Conservation (phyloP, 169 alveolate genomes). For the Eimeria praecox region DNA sequence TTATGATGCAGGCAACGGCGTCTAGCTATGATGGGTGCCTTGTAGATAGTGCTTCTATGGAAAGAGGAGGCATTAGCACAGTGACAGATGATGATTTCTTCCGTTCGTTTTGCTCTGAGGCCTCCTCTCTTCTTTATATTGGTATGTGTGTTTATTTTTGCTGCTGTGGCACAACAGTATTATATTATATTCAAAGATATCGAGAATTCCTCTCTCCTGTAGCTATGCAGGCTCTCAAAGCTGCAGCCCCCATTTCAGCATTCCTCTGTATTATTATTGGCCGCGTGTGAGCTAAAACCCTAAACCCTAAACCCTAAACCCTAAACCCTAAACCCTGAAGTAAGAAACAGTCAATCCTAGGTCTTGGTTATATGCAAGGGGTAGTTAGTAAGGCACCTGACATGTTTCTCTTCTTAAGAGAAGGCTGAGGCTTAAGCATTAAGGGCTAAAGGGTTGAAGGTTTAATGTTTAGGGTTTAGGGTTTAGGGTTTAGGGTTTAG, state of each 20-base stretch:
- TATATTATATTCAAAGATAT: neutral
- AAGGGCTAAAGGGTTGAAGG: neutral
- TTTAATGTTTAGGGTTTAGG: constrained; percentile 27
- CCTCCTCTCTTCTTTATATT: constrained; percentile 2
- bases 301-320: constrained; percentile 41
- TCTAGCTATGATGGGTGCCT: neutral
- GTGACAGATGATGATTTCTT: constrained; percentile 25
- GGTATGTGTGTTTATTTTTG: constrained; percentile 8
- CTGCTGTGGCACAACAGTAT: neutral
- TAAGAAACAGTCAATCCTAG: no score
- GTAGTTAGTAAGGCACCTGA: no score
- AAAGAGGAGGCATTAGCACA: neutral
- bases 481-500: constrained; percentile 24
- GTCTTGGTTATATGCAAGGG: no score
- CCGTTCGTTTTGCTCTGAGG: neutral
- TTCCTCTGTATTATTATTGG: constrained; percentile 66
- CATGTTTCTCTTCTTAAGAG: no score
- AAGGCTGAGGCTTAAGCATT: no score
- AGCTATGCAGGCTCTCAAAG: neutral
- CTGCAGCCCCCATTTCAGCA: constrained; percentile 51
- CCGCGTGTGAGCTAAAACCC: constrained; percentile 36
- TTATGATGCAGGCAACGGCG: neutral
- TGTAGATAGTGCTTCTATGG: neutral
- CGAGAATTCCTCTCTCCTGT: neutral
- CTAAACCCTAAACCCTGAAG: neutral